These are phyloP conservation scores for Takashimella koratensis DNA, from an alignment of 1,284 basidiomycete genomes.

Conservation along the genomic window DNA sequence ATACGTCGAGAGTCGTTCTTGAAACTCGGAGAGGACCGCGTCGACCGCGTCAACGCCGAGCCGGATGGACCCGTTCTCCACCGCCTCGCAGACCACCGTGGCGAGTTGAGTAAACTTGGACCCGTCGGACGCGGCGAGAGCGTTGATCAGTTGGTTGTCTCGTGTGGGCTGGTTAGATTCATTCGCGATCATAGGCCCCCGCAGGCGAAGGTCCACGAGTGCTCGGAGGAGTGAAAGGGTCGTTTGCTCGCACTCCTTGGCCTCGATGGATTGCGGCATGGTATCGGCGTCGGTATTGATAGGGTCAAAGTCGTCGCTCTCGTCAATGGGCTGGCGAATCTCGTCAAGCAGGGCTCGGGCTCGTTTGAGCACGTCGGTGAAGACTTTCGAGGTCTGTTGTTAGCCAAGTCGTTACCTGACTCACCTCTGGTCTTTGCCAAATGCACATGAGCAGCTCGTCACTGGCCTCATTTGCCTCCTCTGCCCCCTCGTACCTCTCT, in stretches of 20 bases:
- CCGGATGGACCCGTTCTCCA: conserved; percentile 57
- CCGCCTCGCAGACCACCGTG: conserved; percentile 57
- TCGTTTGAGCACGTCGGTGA: conserved; percentile 8
- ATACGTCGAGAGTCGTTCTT: conserved; percentile 58
- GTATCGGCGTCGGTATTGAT: conserved; percentile 51
- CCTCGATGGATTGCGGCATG: conserved; percentile 34
- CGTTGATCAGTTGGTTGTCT: conserved; percentile 62
- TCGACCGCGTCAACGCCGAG: conserved; percentile 57
- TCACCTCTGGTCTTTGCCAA: conserved; percentile 63
- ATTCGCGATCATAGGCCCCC: conserved; percentile 54
- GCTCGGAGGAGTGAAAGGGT: conserved; percentile 21
- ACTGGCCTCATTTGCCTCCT: conserved; percentile 15
- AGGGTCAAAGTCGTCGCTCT: conserved; percentile 65
- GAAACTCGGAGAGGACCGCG: conserved; percentile 57
- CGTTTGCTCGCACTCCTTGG: conserved; percentile 27
- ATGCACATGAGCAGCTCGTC: conserved; percentile 46
- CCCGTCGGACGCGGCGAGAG: conserved; percentile 56
- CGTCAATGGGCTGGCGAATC: conserved; percentile 16
- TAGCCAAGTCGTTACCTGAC: conserved; percentile 19
- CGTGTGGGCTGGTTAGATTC: conserved; percentile 58
- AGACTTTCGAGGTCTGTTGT: conserved; percentile 9
- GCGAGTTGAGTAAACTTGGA: conserved; percentile 60
- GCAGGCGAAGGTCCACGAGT: conserved; percentile 47
- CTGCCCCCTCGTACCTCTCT: conserved; percentile 8
- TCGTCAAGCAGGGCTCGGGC: not conserved